phyloP scores from a whole-genome alignment of 2,329 filamentous ascomycete species.

The Coleophoma crateriformis region DNA sequence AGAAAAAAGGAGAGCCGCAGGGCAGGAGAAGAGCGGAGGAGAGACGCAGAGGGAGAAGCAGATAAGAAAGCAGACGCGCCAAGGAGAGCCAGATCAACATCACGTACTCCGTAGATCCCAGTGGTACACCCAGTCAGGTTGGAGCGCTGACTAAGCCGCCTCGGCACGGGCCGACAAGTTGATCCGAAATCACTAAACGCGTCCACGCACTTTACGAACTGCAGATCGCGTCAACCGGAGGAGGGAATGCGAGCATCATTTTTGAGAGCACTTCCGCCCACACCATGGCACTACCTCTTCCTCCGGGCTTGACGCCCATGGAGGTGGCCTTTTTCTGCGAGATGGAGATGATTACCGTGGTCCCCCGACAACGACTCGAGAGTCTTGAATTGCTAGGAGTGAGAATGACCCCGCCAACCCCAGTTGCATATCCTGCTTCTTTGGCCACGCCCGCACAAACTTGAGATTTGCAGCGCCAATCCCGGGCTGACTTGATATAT shows the following conservation, averaged over 20 bases:
- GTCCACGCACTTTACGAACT: slow-evolving; percentile 1
- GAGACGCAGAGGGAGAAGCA: too few species aligned
- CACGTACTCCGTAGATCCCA: too few species aligned
- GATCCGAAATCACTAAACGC: neutral
- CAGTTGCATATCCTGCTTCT: slow-evolving; percentile 12
- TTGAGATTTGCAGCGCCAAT: slow-evolving; percentile 1
- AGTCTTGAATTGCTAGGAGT: slow-evolving; percentile 81
- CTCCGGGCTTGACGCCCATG: slow-evolving; percentile 63
- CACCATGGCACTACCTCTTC: slow-evolving; percentile 26
- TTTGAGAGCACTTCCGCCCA: slow-evolving; percentile 11
- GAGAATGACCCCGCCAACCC: slow-evolving; percentile 37
- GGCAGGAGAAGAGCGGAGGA: too few species aligned
- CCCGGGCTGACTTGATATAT: slow-evolving; percentile 48
- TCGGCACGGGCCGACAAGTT: too few species aligned
- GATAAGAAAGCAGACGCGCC: too few species aligned
- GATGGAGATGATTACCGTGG: slow-evolving; percentile 92
- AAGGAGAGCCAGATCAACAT: too few species aligned
- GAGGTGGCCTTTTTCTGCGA: slow-evolving; percentile 95
- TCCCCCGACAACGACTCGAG: slow-evolving; percentile 87
- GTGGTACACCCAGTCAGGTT: too few species aligned
- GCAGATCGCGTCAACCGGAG: slow-evolving; percentile 5
- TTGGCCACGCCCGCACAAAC: slow-evolving; percentile 7
- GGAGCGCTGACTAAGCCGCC: too few species aligned
- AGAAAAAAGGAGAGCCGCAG: too few species aligned
- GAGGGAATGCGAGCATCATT: too few species aligned